Evolutionary conservation across 257 asterid genomes (phyloP), one percentile per base, ranked within the genome.

Genomic region (Primulina tabacum): DNA sequence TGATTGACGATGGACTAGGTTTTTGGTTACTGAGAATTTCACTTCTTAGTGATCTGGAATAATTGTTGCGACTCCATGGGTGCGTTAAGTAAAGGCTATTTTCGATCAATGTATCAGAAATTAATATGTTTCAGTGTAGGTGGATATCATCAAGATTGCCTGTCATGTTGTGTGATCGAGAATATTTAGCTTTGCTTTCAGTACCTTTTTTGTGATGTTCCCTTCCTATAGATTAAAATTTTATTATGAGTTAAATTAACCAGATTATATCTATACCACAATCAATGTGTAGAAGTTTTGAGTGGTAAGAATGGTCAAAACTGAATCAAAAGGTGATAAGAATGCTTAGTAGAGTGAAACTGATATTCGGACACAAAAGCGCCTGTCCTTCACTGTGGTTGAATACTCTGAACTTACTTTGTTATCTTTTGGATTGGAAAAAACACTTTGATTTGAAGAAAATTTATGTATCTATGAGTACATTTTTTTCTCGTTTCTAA

Each of bases 21-120:
- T 59, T 63, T 76, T 29, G 5, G 65, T 57, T 73, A 30, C 28
- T 57, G 26, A 60, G 56, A 65, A 21, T 29, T 2, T 52, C 56
- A 10, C 62, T 67, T 38, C 21, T 68, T 7, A 14, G n/a, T 28
- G 52, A 64, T 60, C 35, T 37, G 30, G 35, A 14, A 37, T 65
- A 3, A 37, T 43, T 29, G 32, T 52, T 68, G n/a, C 7, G 59
- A 47, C 12, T 29, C 8, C 29, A n/a, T 47, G 69, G 58, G 58
- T 67, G 16, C 24, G 38, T 72, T 62, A 53, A 60, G 66, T n/a
- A 37, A 16, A 10, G 65, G 73, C 47, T 18, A 64, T 57, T 37
- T 57, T 68, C 33, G n/a, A 28, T 63, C 24, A 29, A 18, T 20
- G 50, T 56, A 33, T 65, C 26, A 68, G 72, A 55, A 72, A 62